Evolutionary conservation across 345 rosid genomes (phyloP).

Genomic region (Psidium friedrichsthalianum): DNA sequence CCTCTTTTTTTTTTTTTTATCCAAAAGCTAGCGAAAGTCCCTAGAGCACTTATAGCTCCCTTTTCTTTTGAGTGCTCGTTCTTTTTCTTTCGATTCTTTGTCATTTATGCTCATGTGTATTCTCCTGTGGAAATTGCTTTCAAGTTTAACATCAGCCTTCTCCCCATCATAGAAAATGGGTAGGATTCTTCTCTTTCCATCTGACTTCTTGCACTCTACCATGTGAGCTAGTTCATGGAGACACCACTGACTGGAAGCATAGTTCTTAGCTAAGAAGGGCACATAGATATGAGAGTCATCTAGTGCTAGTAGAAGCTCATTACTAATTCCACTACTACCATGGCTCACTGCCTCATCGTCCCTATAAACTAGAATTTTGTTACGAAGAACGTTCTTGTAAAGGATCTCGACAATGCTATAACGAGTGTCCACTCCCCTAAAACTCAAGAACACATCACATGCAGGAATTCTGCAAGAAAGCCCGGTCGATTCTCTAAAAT

Average conservation of each 20-base stretch:
- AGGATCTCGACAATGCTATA: accelerated
- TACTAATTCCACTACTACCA: not conserved
- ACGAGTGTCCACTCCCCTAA: not conserved
- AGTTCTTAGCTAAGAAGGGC: not conserved
- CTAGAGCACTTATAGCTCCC: too few species aligned
- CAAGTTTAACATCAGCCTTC: not conserved
- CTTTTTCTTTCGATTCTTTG: not conserved
- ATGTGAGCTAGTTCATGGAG: too few species aligned
- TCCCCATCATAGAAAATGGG: not conserved
- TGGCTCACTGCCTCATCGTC: not conserved
- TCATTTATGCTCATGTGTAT: accelerated
- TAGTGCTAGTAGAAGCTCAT: not conserved
- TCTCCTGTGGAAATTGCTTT: not conserved
- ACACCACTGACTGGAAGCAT: not conserved
- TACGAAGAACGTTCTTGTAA: not conserved
- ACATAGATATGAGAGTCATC: not conserved
- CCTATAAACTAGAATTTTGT: not conserved
- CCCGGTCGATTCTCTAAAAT: not conserved
- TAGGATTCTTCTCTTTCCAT: not conserved
- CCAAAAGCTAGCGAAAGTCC: too few species aligned
- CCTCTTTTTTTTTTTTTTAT: too few species aligned
- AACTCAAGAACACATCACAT: not conserved
- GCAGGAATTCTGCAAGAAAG: not conserved
- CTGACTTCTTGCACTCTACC: not conserved
- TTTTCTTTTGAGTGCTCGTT: too few species aligned